Evolutionary conservation across 257 asterid genomes (phyloP).

Genomic region (Knoxia roxburghii): DNA sequence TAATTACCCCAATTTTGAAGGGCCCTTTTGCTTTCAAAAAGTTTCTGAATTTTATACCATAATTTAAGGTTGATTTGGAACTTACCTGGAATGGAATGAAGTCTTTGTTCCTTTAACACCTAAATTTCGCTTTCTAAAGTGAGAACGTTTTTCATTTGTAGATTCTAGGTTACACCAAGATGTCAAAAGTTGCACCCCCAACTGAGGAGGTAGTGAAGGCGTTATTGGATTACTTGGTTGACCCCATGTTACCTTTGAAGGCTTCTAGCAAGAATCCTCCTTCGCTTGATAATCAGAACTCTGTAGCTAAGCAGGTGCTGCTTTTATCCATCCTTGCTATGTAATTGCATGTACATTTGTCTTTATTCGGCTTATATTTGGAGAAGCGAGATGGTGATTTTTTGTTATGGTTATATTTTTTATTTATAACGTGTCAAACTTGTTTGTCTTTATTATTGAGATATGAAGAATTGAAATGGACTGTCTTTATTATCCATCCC

Average conservation of each 20-base stretch:
- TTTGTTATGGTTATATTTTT: too few species aligned
- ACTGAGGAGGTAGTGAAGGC: slow-evolving; percentile 40
- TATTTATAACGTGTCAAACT: too few species aligned
- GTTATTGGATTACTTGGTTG: slow-evolving; percentile 43
- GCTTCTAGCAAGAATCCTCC: slow-evolving; percentile 23
- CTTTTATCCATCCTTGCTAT: background rate
- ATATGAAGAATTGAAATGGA: too few species aligned
- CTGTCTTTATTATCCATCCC: too few species aligned
- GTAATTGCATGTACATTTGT: background rate
- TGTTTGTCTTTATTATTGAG: too few species aligned
- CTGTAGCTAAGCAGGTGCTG: slow-evolving; percentile 60
- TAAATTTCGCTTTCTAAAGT: background rate
- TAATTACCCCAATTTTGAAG: background rate
- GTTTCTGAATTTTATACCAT: too few species aligned
- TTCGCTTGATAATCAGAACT: slow-evolving; percentile 29
- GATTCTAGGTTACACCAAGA: background rate
- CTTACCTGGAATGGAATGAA: too few species aligned
- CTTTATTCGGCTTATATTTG: background rate
- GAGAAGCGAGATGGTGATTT: too few species aligned
- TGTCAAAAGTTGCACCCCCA: slow-evolving; percentile 26
- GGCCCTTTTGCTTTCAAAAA: too few species aligned
- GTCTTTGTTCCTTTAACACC: background rate
- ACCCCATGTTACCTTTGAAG: slow-evolving; percentile 39
- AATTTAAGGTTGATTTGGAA: background rate
- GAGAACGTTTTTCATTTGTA: background rate